phyloP scores from a whole-genome alignment of 176 grass and related monocot genomes.

The Bolboschoenus planiculmis region DNA sequence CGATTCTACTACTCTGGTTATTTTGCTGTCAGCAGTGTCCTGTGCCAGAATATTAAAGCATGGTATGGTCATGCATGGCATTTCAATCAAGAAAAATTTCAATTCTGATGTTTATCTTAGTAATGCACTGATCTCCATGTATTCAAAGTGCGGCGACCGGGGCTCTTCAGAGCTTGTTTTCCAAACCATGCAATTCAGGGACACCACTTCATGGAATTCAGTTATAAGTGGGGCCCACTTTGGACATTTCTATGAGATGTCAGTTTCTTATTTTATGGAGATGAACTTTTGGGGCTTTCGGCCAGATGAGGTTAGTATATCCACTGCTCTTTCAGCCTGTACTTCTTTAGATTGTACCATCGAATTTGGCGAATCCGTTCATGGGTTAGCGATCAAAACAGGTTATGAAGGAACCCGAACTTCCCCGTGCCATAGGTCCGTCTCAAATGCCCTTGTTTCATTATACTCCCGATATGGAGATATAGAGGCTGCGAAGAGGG shows the following conservation, averaged over 20 bases:
- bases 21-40: slow-evolving; percentile 57
- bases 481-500: slow-evolving; percentile 22
- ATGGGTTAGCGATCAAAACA: slow-evolving; percentile 41
- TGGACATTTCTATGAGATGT: slow-evolving; percentile 25
- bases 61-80: slow-evolving; percentile 42
- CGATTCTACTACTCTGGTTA: slow-evolving; percentile 42
- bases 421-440: slow-evolving; percentile 21
- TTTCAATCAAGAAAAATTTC: slow-evolving; percentile 29
- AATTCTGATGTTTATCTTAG: slow-evolving; percentile 19
- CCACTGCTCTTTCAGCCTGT: slow-evolving; percentile 38
- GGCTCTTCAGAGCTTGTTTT: slow-evolving; percentile 42
- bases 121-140: slow-evolving; percentile 73
- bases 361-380: slow-evolving; percentile 53
- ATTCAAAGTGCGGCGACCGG: slow-evolving; percentile 48
- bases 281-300: slow-evolving; percentile 28
- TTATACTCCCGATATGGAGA: slow-evolving; percentile 48
- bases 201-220: slow-evolving; percentile 67
- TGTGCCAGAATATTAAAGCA: slow-evolving; percentile 8
- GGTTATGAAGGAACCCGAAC: slow-evolving; percentile 33
- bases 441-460: slow-evolving; percentile 53
- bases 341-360: slow-evolving; percentile 19
- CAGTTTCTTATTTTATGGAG: slow-evolving; percentile 52
- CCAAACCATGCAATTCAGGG: slow-evolving; percentile 37
- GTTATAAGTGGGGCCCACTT: slow-evolving; percentile 49
- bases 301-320: slow-evolving; percentile 53